Base-by-base conservation (phyloP, 768 basidiomycete genomes). In the Chalciporus chontae region DNA sequence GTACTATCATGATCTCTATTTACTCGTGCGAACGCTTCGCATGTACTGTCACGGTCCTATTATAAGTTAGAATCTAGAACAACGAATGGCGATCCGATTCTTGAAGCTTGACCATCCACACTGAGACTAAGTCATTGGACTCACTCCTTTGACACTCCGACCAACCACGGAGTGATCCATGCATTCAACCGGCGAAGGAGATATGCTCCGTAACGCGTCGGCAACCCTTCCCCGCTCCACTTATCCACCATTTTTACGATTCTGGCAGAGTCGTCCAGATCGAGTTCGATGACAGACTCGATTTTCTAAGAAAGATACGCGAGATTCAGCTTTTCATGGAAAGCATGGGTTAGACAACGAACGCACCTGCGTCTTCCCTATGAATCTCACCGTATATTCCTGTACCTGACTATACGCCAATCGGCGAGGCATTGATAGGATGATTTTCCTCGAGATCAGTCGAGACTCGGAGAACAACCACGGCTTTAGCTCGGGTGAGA, bases 221-320 rank as follows among this genome's bases (percentile, higher is more conserved):
- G 77, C 19, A 76, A 67, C 15, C 78, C 75, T 39, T 77, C 71
- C 21, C 84, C 84, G 36, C 75, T 64, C 78, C 84, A 81, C 56
- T 81, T 77, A 52, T 87, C 83, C 29, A 77, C 70, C 50, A 87
- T 63, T 26, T 72, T 72, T 5, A 75, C 65, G 43, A 87, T 85
- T 68, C 76, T 82, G 50, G 82, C 77, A 40, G 83, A 67, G 4
- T 83, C 81, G 59, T 87, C 84, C 45, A 87, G 65, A 52, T 86
- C 83, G 5, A 86, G 78, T 8, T 76, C 62, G 19, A 87, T 71
- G 31, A 87, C 73, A 1, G 85, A 87, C 34, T 80, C 73, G 26
- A 85, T 69, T 8, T 71, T 60, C 85, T 87, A 45, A 11, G 38
- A 31, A 19, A 55, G 43, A 9, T 14, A n/a, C 14, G 17, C 19